Percentiles rank a stretch among this genome's conserved stretches.
Evolutionary conservation across 202 grass and related monocot species (phyloP).

Genomic region (Eragrostis tef): DNA sequence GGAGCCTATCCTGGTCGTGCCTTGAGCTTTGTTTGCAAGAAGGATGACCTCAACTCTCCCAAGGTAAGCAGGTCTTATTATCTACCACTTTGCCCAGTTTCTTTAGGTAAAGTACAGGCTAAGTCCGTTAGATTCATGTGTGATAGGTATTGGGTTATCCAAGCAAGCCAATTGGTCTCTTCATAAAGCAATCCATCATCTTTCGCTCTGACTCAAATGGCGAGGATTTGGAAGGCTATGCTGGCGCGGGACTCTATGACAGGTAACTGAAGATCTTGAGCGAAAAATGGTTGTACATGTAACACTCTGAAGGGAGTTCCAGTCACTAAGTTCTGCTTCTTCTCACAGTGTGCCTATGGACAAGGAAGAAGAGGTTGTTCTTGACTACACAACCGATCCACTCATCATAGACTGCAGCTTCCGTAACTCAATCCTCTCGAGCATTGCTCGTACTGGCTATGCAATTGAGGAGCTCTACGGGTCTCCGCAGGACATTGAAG

Average conservation of each 20-base stretch:
- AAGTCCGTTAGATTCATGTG: not conserved
- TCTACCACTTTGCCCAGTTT: not conserved
- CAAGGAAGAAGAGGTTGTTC: slow-evolving; percentile 80
- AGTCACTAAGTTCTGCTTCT: slow-evolving; percentile 14
- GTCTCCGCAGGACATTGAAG: not conserved
- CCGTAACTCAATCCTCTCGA: slow-evolving; percentile 25
- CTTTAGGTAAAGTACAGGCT: not conserved
- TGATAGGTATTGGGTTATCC: slow-evolving; percentile 83
- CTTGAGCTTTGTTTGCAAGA: slow-evolving; percentile 89
- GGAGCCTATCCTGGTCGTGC: slow-evolving; percentile 97
- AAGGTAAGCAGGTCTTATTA: slow-evolving; percentile 54
- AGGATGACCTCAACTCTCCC: slow-evolving; percentile 71
- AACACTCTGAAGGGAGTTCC: not conserved
- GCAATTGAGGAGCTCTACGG: not conserved
- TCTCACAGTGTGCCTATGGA: slow-evolving; percentile 83
- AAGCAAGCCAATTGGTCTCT: slow-evolving; percentile 94
- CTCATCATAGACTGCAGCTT: slow-evolving; percentile 67
- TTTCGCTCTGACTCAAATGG: slow-evolving; percentile 97
- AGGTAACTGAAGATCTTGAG: slow-evolving; percentile 54
- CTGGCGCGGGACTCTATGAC: slow-evolving; percentile 92
- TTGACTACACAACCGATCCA: slow-evolving; percentile 75
- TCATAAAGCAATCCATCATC: slow-evolving; percentile 85
- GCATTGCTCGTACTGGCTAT: not conserved
- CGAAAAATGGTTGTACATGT: not conserved
- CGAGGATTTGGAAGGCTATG: slow-evolving; percentile 96